Percentiles rank a stretch among this genome's conserved stretches.
phyloP scores from a whole-genome alignment of 225 moss, liverwort and hornwort species.

The Pseudisothecium myosuroides region DNA sequence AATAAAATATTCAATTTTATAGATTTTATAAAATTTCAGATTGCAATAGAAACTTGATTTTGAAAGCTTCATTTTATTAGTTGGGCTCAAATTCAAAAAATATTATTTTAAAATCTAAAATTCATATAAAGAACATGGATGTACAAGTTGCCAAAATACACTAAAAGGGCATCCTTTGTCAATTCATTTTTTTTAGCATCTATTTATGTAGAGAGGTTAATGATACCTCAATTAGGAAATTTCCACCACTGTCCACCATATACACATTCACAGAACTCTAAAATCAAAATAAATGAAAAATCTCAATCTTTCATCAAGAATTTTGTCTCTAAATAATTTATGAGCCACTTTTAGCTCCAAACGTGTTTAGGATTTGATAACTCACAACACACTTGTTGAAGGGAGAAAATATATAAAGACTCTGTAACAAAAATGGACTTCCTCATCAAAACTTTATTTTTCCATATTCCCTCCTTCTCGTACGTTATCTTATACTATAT shows the following conservation, averaged over 20 bases:
- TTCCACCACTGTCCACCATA: neutral
- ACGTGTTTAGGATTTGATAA: rapidly evolving
- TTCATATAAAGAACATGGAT: neutral
- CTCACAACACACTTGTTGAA: neutral
- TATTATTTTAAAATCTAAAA: neutral
- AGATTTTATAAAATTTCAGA: neutral
- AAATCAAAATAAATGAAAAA: neutral
- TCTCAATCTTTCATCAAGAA: neutral
- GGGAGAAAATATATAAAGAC: neutral
- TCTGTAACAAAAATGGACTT: rapidly evolving
- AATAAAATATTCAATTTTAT: too few species aligned
- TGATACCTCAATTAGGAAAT: too few species aligned
- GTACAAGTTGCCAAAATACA: neutral
- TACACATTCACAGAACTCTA: too few species aligned
- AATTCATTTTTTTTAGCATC: neutral
- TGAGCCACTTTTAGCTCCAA: rapidly evolving
- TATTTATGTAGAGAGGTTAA: neutral
- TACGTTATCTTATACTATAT: rapidly evolving
- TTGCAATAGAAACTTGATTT: rapidly evolving
- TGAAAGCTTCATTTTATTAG: neutral
- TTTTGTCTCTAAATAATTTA: neutral
- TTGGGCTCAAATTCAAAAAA: too few species aligned
- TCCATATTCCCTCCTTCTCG: neutral
- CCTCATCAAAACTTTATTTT: neutral
- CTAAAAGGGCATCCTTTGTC: rapidly evolving